Evolutionary conservation across 306 rosid species (phyloP), one percentile per base, ranked within the genome.

Genomic region (Prunus fruticosa): DNA sequence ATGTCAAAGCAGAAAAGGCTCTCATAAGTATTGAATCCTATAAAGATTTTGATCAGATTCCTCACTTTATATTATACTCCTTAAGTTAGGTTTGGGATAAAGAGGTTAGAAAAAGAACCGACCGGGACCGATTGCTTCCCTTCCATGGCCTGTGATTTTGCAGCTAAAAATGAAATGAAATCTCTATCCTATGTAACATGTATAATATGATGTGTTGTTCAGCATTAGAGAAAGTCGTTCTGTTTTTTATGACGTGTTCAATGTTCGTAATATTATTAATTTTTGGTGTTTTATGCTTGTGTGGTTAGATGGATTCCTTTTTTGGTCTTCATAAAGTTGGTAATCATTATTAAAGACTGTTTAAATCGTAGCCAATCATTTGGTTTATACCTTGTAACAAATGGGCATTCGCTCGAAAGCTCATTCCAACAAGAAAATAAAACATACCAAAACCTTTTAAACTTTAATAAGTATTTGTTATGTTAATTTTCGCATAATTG

Each of bases 331-430:
- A 16, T 75, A 54, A 56, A 22, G 76, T 49, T 30, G 54, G 69
- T 67, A 62, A 63, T 72, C 70, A 69, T 84, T 61, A 61, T 77
- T 81, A 77, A 81, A 79, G 79, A 83, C 79, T 82, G 81, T 76
- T 50, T 28, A 53, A 80, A 82, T 88, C 87, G 61, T 83, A 54
- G 53, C 76, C 87, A 86, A 86, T 84, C 89, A 83, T 88, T 71
- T 83, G 81, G 54, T 75, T 78, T 63, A 25, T 25, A 52, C 74
- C 86, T 78, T 76, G 82, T 72, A 32, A 69, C 84, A 49, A 82
- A 62, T 70, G 3, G 41, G 77, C 63, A 54, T 74, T 25, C 78
- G 80, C 30, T 19, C 28, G 28, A 2, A 27, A 54, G 53, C 81
- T 78, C 38, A 11, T 72, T 3, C 1, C 79, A 71, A n/a, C 64